Percentiles rank a stretch among this genome's conserved stretches.
These are phyloP conservation scores for Melampsora americana DNA, from an alignment of 1,284 basidiomycete genomes.

Conservation along the genomic window DNA sequence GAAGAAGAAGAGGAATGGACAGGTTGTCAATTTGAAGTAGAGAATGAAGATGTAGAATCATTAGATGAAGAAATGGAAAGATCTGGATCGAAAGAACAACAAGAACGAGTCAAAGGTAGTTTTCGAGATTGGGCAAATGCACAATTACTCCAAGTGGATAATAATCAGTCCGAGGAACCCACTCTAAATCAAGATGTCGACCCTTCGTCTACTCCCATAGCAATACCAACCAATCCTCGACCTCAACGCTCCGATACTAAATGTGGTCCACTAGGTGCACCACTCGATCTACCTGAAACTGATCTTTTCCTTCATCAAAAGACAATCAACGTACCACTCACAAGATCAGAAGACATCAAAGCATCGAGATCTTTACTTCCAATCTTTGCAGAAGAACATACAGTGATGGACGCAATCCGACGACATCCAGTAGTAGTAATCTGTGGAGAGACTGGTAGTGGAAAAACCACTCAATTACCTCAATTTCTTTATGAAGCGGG, in stretches of 20 bases:
- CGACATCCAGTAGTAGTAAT: constrained; percentile 74
- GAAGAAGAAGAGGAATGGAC: constrained; percentile 42
- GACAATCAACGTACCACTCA: constrained; percentile 63
- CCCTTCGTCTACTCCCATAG: background rate
- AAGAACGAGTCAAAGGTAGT: constrained; percentile 35
- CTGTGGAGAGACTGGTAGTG: constrained; percentile 86
- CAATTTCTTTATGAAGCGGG: constrained; percentile 93
- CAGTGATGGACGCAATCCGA: constrained; percentile 85
- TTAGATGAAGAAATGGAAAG: constrained; percentile 2
- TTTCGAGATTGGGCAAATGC: constrained; percentile 44
- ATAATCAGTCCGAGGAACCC: background rate
- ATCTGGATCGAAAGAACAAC: background rate
- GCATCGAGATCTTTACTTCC: constrained; percentile 77
- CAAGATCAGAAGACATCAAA: constrained; percentile 70
- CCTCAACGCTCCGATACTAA: background rate
- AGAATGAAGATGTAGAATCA: background rate
- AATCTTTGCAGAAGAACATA: constrained; percentile 88
- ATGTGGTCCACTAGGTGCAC: constrained; percentile 39
- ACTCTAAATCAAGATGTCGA: background rate
- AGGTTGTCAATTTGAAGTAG: constrained; percentile 1
- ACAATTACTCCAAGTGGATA: constrained; percentile 29
- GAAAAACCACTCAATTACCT: constrained; percentile 97
- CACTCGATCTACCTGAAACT: constrained; percentile 38
- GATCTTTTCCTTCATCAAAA: constrained; percentile 47
- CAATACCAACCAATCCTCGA: too few relatives aligned